Conservation (phyloP, 2,329 filamentous ascomycete genomes). For the Lithohypha guttulata region DNA sequence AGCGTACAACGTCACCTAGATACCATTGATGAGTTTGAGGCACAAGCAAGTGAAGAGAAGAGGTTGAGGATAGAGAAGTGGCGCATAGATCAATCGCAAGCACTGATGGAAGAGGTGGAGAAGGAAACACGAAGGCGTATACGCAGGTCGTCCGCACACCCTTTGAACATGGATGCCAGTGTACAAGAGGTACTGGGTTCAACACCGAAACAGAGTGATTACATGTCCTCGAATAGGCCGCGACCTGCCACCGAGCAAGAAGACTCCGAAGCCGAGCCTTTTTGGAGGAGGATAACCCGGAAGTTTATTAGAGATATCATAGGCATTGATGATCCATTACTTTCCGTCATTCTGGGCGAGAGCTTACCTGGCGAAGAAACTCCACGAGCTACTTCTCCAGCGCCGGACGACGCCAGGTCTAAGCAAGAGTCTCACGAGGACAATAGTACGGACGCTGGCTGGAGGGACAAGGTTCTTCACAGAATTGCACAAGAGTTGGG, state of each 20-base stretch:
- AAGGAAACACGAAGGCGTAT: conserved; percentile 65
- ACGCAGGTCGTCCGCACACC: conserved; percentile 24
- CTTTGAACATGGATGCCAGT: conserved; percentile 9
- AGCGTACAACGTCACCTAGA: conserved; percentile 49
- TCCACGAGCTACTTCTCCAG: conserved; percentile 21
- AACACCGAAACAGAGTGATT: conserved; percentile 21
- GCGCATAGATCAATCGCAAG: conserved; percentile 80
- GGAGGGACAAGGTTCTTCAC: conserved; percentile 71
- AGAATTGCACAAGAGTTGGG: conserved; percentile 80
- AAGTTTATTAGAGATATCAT: conserved; percentile 82
- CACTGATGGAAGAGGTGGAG: conserved; percentile 79
- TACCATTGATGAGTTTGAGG: conserved; percentile 45
- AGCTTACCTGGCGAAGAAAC: conserved; percentile 44
- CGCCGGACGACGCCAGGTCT: conserved; percentile 7
- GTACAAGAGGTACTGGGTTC: conserved; percentile 18
- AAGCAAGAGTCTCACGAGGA: conserved; percentile 18
- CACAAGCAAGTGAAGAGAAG: conserved; percentile 58
- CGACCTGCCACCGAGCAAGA: conserved; percentile 18
- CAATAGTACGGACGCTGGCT: conserved; percentile 31
- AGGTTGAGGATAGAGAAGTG: conserved; percentile 80
- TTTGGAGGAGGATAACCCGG: conserved; percentile 72
- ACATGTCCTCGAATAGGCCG: conserved; percentile 10
- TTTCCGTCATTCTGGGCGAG: conserved; percentile 83
- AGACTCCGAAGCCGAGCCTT: conserved; percentile 46
- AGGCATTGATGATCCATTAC: conserved; percentile 74